A percentile compares a stretch with the other conserved stretches of the same genome.
Evolutionary conservation across 2,329 filamentous ascomycete species (phyloP).

Genomic region (Geosmithia flava): DNA sequence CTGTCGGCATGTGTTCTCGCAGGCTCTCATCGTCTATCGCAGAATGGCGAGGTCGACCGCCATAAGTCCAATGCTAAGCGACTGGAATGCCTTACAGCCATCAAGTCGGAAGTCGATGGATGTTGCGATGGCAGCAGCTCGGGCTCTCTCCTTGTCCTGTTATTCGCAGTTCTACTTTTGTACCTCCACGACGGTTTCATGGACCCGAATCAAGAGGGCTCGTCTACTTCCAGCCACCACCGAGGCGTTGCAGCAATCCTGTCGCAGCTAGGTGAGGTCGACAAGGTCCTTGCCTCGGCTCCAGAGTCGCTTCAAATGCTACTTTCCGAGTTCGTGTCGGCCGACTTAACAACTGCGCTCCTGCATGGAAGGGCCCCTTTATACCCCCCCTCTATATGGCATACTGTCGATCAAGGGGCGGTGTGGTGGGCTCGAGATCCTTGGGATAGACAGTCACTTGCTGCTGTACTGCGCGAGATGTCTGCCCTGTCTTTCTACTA

Average conservation of each 20-base stretch:
- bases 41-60: slow-evolving; percentile 14
- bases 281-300: slow-evolving; percentile 8
- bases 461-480: slow-evolving; percentile 19
- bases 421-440: slow-evolving; percentile 29
- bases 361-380: slow-evolving; percentile 23
- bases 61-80: slow-evolving; percentile 11
- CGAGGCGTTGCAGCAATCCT: slow-evolving; percentile 22
- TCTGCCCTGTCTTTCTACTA: slow-evolving; percentile 15
- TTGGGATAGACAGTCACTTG: slow-evolving; percentile 18
- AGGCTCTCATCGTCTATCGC: slow-evolving; percentile 16
- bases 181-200: slow-evolving; percentile 27
- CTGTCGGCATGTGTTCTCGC: slow-evolving; percentile 17
- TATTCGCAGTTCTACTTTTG: slow-evolving; percentile 28
- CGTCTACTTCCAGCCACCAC: slow-evolving; percentile 20
- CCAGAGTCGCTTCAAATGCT: slow-evolving; percentile 22
- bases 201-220: slow-evolving; percentile 15
- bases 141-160: slow-evolving; percentile 13
- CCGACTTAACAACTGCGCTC: slow-evolving; percentile 27
- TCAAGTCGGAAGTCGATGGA: slow-evolving; percentile 17
- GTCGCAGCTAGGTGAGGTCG: slow-evolving; percentile 15
- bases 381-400: slow-evolving; percentile 23
- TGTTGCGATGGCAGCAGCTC: slow-evolving; percentile 17
- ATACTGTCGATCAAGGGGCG: slow-evolving; percentile 21
- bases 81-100: slow-evolving; percentile 16
- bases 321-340: slow-evolving; percentile 28